Evolutionary conservation across 495 filamentous ascomycete species (phyloP).

Genomic region (Cairneyella variabilis): DNA sequence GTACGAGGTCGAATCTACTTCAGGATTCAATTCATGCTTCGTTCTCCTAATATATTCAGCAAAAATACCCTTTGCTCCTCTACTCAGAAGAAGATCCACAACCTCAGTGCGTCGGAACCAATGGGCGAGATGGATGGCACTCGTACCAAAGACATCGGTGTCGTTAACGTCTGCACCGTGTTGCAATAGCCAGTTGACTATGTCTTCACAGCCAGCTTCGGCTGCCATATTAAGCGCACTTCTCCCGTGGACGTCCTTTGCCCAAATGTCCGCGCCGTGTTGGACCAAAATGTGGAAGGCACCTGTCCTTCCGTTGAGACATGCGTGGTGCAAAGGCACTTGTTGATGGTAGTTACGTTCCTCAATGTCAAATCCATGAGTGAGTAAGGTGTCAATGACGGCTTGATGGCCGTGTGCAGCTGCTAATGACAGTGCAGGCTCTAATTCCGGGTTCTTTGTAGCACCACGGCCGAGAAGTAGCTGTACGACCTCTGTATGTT

Average conservation of each 20-base stretch:
- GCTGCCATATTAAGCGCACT: background rate
- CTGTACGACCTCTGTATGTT: background rate
- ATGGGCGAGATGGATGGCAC: background rate
- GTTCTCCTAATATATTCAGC: too few relatives aligned
- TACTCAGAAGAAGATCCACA: background rate
- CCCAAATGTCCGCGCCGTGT: background rate
- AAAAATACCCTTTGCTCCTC: background rate
- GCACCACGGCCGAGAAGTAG: background rate
- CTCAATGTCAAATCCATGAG: background rate
- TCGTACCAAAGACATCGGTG: background rate
- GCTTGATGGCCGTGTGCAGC: background rate
- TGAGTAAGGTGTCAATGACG: background rate
- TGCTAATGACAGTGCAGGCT: background rate
- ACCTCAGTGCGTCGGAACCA: background rate
- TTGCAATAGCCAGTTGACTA: background rate
- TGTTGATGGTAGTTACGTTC: background rate
- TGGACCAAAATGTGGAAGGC: background rate
- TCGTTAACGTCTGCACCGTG: background rate
- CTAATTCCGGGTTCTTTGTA: background rate
- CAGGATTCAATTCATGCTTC: too few relatives aligned
- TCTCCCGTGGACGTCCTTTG: background rate
- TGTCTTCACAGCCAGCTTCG: background rate
- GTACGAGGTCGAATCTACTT: too few relatives aligned
- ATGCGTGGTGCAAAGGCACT: background rate
- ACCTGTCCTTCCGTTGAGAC: background rate